Conservation (phyloP, 2,329 filamentous ascomycete genomes). For the Phialocephala subalpina region DNA sequence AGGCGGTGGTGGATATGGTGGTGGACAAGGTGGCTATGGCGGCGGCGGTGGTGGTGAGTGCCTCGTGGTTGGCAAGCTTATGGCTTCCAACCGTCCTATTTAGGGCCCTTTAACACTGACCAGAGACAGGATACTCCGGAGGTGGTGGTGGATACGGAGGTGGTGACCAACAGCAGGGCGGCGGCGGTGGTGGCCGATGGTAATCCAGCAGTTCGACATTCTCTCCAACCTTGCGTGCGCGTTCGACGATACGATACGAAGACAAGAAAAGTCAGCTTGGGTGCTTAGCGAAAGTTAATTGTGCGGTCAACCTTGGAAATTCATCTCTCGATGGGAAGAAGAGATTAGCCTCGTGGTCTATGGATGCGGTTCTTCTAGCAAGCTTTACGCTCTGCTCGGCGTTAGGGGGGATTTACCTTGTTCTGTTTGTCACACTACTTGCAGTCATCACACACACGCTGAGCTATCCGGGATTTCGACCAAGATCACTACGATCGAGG, state of each 20-base stretch:
- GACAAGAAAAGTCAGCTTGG: constrained; percentile 45
- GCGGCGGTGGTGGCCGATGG: constrained; percentile 40
- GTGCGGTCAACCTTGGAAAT: constrained; percentile 39
- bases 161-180: constrained; percentile 41
- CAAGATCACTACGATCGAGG: constrained; percentile 43
- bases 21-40: constrained; percentile 48
- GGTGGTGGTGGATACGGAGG: constrained; percentile 41
- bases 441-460: constrained; percentile 36
- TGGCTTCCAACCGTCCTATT: constrained; percentile 16
- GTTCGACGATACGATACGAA: constrained; percentile 39
- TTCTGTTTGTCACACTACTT: constrained; percentile 40
- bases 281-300: constrained; percentile 44
- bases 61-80: constrained; percentile 13
- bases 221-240: constrained; percentile 40
- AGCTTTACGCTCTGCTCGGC: constrained; percentile 44
- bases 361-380: constrained; percentile 43
- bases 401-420: constrained; percentile 42
- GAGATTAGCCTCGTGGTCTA: constrained; percentile 43
- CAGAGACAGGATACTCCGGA: constrained; percentile 36
- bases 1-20: constrained; percentile 51
- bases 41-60: constrained; percentile 39
- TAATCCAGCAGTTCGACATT: constrained; percentile 36
- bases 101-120: constrained; percentile 28
- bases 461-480: constrained; percentile 37
- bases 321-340: constrained; percentile 36